Percentiles rank a stretch among this genome's conserved stretches.
phyloP scores from a whole-genome alignment of 768 basidiomycete species.

The Leccinum ochraceum region DNA sequence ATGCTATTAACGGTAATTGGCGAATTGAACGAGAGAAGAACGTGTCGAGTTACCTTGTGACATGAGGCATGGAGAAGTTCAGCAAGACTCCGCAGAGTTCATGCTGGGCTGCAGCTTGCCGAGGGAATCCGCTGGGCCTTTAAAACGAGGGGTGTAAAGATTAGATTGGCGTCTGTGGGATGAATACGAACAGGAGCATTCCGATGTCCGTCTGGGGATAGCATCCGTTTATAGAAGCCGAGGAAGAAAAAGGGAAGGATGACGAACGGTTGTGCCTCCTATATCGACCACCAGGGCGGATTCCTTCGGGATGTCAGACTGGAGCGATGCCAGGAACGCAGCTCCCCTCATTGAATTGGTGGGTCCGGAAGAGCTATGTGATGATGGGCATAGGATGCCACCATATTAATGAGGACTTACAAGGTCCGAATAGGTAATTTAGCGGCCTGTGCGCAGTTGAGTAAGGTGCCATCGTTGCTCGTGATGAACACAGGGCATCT shows the following conservation, averaged over 20 bases:
- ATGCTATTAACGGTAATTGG: slow-evolving; percentile 38
- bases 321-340: slow-evolving; percentile 53
- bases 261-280: slow-evolving; percentile 57
- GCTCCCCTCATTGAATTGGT: slow-evolving; percentile 75
- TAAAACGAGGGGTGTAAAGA: slow-evolving; percentile 15
- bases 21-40: background rate
- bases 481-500: slow-evolving; percentile 55
- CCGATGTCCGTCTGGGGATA: slow-evolving; percentile 53
- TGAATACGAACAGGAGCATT: slow-evolving; percentile 44
- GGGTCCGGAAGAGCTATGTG: slow-evolving; percentile 47
- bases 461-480: slow-evolving; percentile 62
- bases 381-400: slow-evolving; percentile 7
- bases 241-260: slow-evolving; percentile 8
- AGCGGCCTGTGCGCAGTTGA: slow-evolving; percentile 48
- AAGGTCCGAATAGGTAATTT: slow-evolving; percentile 63
- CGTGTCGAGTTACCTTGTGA: slow-evolving; percentile 35
- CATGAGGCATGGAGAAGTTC: slow-evolving; percentile 63
- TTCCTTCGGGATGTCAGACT: slow-evolving; percentile 34
- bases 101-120: slow-evolving; percentile 62
- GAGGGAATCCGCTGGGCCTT: slow-evolving; percentile 56
- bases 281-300: slow-evolving; percentile 59
- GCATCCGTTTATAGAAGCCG: slow-evolving; percentile 14
- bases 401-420: slow-evolving; percentile 27
- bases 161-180: background rate
- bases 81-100: slow-evolving; percentile 61